A percentile compares a stretch with the other conserved stretches of the same genome.
These are phyloP conservation scores for Stagonosporopsis chrysanthemi DNA, from an alignment of 2,329 filamentous ascomycete species.

Conservation along the genomic window DNA sequence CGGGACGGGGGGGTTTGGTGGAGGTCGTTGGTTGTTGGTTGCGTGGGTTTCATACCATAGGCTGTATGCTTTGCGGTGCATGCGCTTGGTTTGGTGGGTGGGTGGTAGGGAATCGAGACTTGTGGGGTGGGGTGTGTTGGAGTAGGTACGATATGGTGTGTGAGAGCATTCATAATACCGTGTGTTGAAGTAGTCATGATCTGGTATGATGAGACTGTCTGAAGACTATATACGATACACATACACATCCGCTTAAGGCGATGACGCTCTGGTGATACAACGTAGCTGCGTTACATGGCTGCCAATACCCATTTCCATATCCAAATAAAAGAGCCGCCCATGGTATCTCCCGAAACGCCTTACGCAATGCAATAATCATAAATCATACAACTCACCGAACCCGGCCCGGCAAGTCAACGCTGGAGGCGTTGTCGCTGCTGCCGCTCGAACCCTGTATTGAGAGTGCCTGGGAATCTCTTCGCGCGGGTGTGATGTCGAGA, in stretches of 20 bases:
- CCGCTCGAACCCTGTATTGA: constrained; percentile 12
- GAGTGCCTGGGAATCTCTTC: constrained; percentile 7
- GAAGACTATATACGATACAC: too few relatives aligned
- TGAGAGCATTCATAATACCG: too few relatives aligned
- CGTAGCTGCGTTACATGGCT: background rate
- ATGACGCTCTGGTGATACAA: background rate
- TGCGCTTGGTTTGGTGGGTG: background rate
- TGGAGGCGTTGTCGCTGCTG: constrained; percentile 4
- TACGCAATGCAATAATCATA: constrained; percentile 23
- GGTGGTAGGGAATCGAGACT: too few relatives aligned
- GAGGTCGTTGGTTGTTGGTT: background rate
- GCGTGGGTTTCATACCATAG: too few relatives aligned
- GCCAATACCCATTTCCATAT: background rate
- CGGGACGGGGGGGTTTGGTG: too few relatives aligned
- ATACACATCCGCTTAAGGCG: background rate
- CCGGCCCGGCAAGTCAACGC: background rate
- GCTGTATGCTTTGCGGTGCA: background rate
- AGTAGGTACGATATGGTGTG: too few relatives aligned
- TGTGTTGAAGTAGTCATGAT: background rate
- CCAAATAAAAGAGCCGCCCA: constrained; percentile 16
- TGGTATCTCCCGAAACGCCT: constrained; percentile 32
- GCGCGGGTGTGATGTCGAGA: constrained; percentile 9
- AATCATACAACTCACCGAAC: constrained; percentile 8
- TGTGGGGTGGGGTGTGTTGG: too few relatives aligned
- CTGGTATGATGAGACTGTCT: too few relatives aligned